phyloP scores from a whole-genome alignment of 2,329 filamentous ascomycete species.

The Aspergillus unguis region DNA sequence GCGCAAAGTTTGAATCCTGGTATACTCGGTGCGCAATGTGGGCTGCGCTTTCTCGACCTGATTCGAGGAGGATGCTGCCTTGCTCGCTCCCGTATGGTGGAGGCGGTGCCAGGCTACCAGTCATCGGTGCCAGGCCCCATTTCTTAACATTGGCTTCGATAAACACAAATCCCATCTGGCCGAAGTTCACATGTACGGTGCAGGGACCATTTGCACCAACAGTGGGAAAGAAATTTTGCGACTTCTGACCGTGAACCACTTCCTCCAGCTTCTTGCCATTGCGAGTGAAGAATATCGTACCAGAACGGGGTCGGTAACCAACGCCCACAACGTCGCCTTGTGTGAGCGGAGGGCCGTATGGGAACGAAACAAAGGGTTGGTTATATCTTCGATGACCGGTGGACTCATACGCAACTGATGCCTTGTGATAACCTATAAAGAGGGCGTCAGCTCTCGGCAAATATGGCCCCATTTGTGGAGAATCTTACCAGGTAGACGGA shows the following conservation, averaged over 20 bases:
- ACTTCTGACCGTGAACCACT: slow-evolving; percentile 85
- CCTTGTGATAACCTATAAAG: slow-evolving; percentile 76
- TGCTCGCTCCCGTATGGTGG: slow-evolving; percentile 97
- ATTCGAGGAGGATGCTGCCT: slow-evolving; percentile 90
- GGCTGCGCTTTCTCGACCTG: slow-evolving; percentile 61
- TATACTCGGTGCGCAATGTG: slow-evolving; percentile 39
- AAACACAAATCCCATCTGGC: slow-evolving; percentile 96
- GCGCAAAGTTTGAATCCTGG: slow-evolving; percentile 62
- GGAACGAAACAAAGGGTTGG: slow-evolving; percentile 77
- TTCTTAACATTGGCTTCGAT: slow-evolving; percentile 99
- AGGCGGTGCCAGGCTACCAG: slow-evolving; percentile 87
- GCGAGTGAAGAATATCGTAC: slow-evolving; percentile 94
- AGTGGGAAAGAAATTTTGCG: slow-evolving; percentile 95
- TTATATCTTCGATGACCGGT: slow-evolving; percentile 84
- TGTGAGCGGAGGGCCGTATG: slow-evolving; percentile 78
- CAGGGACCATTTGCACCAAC: slow-evolving; percentile 94
- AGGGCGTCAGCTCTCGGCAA: slow-evolving; percentile 13
- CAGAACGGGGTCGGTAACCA: slow-evolving; percentile 89
- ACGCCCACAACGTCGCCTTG: slow-evolving; percentile 96
- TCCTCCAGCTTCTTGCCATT: slow-evolving; percentile 98
- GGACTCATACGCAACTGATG: slow-evolving; percentile 87
- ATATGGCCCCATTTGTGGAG: background rate
- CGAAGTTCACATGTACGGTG: slow-evolving; percentile 93
- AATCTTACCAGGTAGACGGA: slow-evolving; percentile 79
- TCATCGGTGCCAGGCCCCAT: slow-evolving; percentile 96